phyloP scores from a whole-genome alignment of 2,329 filamentous ascomycete species.

The Parafenestella ontariensis region DNA sequence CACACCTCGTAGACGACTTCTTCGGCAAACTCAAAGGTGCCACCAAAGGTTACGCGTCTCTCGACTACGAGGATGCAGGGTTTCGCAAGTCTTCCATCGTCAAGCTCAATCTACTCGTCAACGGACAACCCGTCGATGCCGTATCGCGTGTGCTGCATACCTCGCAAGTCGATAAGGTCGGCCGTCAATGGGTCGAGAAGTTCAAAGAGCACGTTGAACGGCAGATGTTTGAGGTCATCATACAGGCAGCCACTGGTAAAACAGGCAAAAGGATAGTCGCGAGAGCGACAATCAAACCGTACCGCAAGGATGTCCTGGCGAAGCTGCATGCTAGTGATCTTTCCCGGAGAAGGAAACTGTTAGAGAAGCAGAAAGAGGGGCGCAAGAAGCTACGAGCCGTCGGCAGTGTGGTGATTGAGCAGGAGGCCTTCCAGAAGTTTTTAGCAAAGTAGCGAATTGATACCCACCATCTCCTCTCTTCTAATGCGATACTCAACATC shows the following conservation, averaged over 20 bases:
- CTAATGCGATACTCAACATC: not conserved
- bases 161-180: conserved; percentile 81
- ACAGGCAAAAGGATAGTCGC: conserved; percentile 85
- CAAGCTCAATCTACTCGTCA: conserved; percentile 92
- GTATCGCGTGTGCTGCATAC: conserved; percentile 88
- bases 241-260: conserved; percentile 87
- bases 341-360: conserved; percentile 78
- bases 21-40: conserved; percentile 95
- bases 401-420: conserved; percentile 93
- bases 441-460: conserved; percentile 68
- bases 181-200: conserved; percentile 87
- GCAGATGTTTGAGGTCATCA: conserved; percentile 97
- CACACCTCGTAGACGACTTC: conserved; percentile 93
- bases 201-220: conserved; percentile 97
- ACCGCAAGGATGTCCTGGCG: conserved; percentile 90
- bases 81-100: conserved; percentile 81
- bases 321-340: conserved; percentile 95
- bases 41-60: conserved; percentile 92
- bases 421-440: conserved; percentile 94
- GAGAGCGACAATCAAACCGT: conserved; percentile 93
- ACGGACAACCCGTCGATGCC: conserved; percentile 91
- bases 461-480: not conserved
- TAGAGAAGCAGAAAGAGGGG: conserved; percentile 97
- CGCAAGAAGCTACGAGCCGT: conserved; percentile 84
- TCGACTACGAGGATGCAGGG: conserved; percentile 96